Conservation (phyloP, 257 asterid genomes). For the Solanum boliviense region DNA sequence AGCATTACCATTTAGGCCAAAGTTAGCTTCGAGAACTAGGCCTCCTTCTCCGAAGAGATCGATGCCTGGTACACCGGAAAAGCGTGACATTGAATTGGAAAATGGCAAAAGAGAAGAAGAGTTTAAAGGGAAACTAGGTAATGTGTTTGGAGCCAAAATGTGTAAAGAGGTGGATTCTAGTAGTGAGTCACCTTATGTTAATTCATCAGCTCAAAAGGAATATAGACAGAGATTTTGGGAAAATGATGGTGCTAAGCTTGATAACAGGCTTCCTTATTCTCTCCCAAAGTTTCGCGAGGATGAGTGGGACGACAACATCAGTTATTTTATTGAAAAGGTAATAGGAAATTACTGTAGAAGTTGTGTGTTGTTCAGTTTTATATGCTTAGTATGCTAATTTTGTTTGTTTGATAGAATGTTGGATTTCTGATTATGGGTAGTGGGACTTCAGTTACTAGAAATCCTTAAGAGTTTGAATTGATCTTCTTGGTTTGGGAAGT, state of each 20-base stretch:
- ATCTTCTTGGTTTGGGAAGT: background rate
- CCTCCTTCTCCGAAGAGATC: conserved; percentile 54
- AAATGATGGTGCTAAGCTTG: conserved; percentile 10
- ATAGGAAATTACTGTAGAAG: background rate
- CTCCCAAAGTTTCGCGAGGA: conserved; percentile 27
- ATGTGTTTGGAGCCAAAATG: conserved; percentile 39
- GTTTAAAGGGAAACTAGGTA: conserved; percentile 11
- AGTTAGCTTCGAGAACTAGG: conserved; percentile 47
- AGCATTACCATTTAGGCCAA: conserved; percentile 77
- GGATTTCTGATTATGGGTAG: background rate
- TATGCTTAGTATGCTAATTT: background rate
- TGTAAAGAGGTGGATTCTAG: conserved; percentile 13
- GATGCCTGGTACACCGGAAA: conserved; percentile 28
- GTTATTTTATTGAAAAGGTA: conserved; percentile 62
- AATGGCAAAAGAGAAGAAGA: conserved; percentile 7
- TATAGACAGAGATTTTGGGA: conserved; percentile 14
- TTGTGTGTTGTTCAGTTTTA: background rate
- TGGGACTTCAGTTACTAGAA: background rate
- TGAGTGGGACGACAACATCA: conserved; percentile 39
- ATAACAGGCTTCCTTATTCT: conserved; percentile 10
- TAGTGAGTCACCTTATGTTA: conserved; percentile 39
- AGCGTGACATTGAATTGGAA: conserved; percentile 12
- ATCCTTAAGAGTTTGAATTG: background rate
- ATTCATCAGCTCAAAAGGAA: conserved; percentile 14
- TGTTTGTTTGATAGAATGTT: background rate